Evolutionary conservation across 805 yeast genomes (phyloP).

Genomic region (Yarrowia hollandica): DNA sequence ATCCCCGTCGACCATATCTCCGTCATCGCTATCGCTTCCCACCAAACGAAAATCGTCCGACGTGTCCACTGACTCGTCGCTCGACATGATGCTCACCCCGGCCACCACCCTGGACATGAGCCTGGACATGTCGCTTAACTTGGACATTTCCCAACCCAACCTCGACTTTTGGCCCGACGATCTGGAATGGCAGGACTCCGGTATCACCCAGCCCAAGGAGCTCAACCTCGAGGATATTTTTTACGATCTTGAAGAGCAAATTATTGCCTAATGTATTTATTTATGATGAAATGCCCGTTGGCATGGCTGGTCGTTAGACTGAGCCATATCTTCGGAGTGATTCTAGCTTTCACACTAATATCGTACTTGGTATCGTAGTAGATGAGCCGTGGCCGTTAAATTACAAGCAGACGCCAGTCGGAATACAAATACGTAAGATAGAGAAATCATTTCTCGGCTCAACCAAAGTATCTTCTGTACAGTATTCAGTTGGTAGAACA

Average conservation of each 20-base stretch:
- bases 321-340: too few species aligned
- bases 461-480: too few species aligned
- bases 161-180: constrained; percentile 28
- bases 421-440: too few species aligned
- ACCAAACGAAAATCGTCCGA: constrained; percentile 17
- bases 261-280: constrained; percentile 26
- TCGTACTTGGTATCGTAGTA: too few species aligned
- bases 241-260: constrained; percentile 26
- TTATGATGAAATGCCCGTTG: too few species aligned
- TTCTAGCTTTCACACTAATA: too few species aligned
- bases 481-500: too few species aligned
- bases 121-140: constrained; percentile 1
- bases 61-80: constrained; percentile 22
- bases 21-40: constrained; percentile 10
- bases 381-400: too few species aligned
- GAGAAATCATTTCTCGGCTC: too few species aligned
- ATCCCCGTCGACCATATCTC: constrained; percentile 4
- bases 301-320: too few species aligned
- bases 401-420: too few species aligned
- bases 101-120: constrained; percentile 4
- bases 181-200: constrained; percentile 11
- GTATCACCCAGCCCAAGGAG: not conserved
- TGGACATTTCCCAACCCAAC: constrained; percentile 25
- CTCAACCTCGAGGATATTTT: constrained; percentile 23
- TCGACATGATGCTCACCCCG: constrained; percentile 13